These are phyloP conservation scores for Candida ponderosae DNA, from an alignment of 805 yeast species.

Conservation along the genomic window DNA sequence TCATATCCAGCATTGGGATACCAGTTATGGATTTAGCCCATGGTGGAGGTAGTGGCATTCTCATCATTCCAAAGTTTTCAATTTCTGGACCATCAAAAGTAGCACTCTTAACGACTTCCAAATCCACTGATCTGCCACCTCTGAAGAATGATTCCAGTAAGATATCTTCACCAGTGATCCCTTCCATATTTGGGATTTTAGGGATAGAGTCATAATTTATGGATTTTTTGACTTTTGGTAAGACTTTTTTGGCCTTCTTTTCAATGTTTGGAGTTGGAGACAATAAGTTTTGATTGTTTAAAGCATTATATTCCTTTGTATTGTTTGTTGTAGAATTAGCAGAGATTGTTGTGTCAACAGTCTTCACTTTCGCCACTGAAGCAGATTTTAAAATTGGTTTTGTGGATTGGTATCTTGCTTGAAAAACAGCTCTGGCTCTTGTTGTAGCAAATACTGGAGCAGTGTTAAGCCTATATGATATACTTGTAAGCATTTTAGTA, in stretches of 20 bases:
- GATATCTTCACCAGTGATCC: neutral
- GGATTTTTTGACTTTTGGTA: neutral
- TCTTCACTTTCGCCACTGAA: neutral
- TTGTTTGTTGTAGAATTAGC: no score
- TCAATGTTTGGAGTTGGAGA: conserved; percentile 1
- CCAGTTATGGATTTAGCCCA: neutral
- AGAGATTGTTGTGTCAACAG: neutral
- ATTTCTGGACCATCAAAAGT: no score
- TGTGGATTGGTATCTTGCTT: neutral
- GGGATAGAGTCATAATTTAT: conserved; percentile 9
- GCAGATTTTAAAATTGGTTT: neutral
- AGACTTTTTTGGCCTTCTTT: neutral
- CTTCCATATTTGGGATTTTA: conserved; percentile 11
- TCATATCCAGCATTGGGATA: neutral
- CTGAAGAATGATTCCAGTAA: neutral
- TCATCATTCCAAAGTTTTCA: no score
- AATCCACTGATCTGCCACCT: neutral
- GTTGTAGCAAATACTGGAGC: no score
- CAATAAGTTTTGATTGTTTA: conserved; percentile 16
- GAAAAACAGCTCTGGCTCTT: neutral
- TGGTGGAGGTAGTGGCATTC: neutral
- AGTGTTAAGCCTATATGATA: no score
- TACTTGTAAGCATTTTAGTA: no score
- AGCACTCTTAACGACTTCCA: no score
- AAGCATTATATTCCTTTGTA: conserved; percentile 15